phyloP scores from a whole-genome alignment of 257 asterid species.

The Parsonsia alboflavescens region DNA sequence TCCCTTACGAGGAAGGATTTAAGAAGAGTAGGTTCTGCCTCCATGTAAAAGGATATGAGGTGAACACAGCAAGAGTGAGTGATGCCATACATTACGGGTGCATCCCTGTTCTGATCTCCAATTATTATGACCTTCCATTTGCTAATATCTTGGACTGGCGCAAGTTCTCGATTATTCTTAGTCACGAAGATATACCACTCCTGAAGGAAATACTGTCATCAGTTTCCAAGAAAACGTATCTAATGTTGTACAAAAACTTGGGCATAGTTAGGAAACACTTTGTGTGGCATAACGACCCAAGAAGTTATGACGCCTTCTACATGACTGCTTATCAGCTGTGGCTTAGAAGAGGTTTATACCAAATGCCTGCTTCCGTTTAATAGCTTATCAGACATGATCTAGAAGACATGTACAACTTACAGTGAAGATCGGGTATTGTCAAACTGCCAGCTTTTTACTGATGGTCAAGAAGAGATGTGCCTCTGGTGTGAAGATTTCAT shows the following conservation, averaged over 20 bases:
- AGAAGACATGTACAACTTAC: not conserved
- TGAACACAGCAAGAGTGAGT: slow-evolving; percentile 74
- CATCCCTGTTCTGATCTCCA: slow-evolving; percentile 65
- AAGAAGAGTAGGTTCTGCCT: slow-evolving; percentile 67
- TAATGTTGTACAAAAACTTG: slow-evolving; percentile 41
- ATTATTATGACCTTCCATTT: slow-evolving; percentile 76
- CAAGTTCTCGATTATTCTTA: slow-evolving; percentile 54
- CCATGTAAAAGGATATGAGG: slow-evolving; percentile 80
- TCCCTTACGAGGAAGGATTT: slow-evolving; percentile 66
- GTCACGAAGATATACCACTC: slow-evolving; percentile 38
- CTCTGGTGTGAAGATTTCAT: not conserved
- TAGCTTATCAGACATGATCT: not conserved
- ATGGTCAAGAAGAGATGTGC: not conserved
- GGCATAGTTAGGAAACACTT: slow-evolving; percentile 60
- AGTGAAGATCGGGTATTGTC: not conserved
- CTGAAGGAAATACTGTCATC: slow-evolving; percentile 50
- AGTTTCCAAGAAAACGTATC: slow-evolving; percentile 39
- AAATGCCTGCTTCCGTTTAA: slow-evolving; percentile 3
- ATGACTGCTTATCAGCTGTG: slow-evolving; percentile 83
- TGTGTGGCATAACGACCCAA: slow-evolving; percentile 51
- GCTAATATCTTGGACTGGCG: slow-evolving; percentile 66
- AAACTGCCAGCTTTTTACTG: not conserved
- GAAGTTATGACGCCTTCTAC: slow-evolving; percentile 51
- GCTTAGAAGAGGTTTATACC: slow-evolving; percentile 56
- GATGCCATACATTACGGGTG: slow-evolving; percentile 78